Conservation (phyloP, 1,284 basidiomycete genomes). For the Lentinula novae-zelandiae region DNA sequence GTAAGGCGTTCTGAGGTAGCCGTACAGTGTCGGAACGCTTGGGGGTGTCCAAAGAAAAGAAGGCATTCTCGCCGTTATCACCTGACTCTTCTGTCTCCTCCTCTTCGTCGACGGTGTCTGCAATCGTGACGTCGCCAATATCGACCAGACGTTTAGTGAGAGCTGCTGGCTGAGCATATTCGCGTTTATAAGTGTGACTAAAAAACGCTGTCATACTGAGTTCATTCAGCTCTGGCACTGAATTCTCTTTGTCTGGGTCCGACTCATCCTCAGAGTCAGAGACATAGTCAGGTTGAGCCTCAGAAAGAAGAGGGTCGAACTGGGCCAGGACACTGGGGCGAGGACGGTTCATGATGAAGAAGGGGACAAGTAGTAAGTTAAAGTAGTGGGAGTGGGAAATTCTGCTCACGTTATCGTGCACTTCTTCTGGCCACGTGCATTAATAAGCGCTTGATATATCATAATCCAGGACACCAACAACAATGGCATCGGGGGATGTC, state of each 20-base stretch:
- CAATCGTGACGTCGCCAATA: slow-evolving; percentile 47
- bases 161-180: slow-evolving; percentile 29
- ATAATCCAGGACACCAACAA: background rate
- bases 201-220: slow-evolving; percentile 48
- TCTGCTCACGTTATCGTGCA: background rate
- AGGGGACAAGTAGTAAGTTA: background rate
- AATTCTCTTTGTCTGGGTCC: slow-evolving; percentile 61
- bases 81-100: slow-evolving; percentile 25
- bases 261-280: slow-evolving; percentile 25
- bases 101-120: slow-evolving; percentile 23
- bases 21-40: slow-evolving; percentile 13
- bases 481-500: slow-evolving; percentile 1
- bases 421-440: background rate
- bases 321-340: slow-evolving; percentile 47
- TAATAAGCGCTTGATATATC: background rate
- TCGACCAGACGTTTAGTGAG: slow-evolving; percentile 54
- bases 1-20: slow-evolving; percentile 18
- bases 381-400: background rate
- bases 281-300: slow-evolving; percentile 15
- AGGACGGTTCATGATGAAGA: slow-evolving; percentile 29
- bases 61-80: slow-evolving; percentile 24
- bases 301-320: slow-evolving; percentile 50
- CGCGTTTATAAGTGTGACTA: slow-evolving; percentile 34
- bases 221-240: slow-evolving; percentile 29
- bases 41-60: slow-evolving; percentile 18